Base-by-base conservation (phyloP, 352 stramenopile species). In the Phytophthora citrophthora region DNA sequence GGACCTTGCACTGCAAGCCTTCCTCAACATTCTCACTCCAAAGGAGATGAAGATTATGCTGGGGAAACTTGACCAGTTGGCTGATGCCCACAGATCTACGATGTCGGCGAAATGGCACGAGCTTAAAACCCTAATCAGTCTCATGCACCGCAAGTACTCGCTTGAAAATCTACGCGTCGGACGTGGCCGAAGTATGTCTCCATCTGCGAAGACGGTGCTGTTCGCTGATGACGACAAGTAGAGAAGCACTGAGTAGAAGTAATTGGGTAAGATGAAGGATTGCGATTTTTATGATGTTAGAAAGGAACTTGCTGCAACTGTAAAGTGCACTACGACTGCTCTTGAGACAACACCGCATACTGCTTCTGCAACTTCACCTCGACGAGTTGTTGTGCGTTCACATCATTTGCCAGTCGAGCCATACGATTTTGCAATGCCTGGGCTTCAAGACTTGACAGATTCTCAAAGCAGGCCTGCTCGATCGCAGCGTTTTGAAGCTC, bases 61-160 rank as follows among this genome's bases (percentile, higher is more conserved):
- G 31, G 54, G 70, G 36, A 93, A 92, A 56, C 70, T 95, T 15
- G 86, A 95, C 50, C 68, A 77, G 23, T 63, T 95, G 36, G 77
- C 79, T n/a, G 76, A 77, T 10, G 68, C 82, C 15, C 84, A 93
- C 73, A 92, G 88, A 68, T 91, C 81, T 8, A 93, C 78, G 7
- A 90, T 91, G 79, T 90, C 74, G 16, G 81, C 82, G 11, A 91
- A 93, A 66, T 95, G 86, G 86, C 85, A 95, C 55, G 82, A 93
- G 76, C 70, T 95, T 31, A 93, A 95, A 73, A 95, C 86, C 18
- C 78, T 95, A 9, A 74, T 95, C 47, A 89, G 77, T 54, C 68
- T 95, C 27, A 95, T 93, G 84, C 84, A 88, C 49, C 84, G 84
- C 65, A 95, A 95, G 57, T 95, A 95, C 40, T 89, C 86, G 50